A percentile compares a stretch with the other conserved stretches of the same genome.
Evolutionary conservation across 805 yeast species (phyloP).

Genomic region (Schwanniomyces pseudopolymorphus): DNA sequence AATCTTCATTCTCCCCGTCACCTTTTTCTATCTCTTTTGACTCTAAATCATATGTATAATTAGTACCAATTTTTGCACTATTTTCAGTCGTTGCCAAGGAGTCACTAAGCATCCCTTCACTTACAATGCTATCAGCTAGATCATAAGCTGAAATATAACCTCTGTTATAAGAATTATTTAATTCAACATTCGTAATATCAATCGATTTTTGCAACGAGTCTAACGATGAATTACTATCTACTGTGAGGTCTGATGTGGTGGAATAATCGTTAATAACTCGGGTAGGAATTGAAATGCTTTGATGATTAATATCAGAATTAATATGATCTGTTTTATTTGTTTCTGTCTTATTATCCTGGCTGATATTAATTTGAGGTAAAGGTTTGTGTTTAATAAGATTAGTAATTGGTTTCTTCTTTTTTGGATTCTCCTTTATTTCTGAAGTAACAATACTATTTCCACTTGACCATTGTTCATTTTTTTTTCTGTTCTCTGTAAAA

Average conservation of each 20-base stretch:
- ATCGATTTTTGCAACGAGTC: conserved; percentile 27
- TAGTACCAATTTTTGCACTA: neutral
- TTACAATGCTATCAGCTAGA: neutral
- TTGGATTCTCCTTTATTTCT: neutral
- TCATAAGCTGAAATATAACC: neutral
- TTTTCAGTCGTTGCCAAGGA: neutral
- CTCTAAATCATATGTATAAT: neutral
- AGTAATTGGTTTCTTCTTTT: neutral
- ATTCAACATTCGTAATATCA: conserved; percentile 12
- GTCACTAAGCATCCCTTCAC: neutral
- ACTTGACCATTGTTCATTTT: neutral
- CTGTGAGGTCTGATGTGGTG: neutral
- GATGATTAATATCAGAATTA: neutral
- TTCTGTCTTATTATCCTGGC: neutral
- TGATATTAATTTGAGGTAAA: neutral
- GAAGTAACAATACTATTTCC: neutral
- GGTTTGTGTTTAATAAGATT: neutral
- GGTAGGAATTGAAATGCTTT: neutral
- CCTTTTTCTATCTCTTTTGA: neutral
- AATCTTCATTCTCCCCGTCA: neutral
- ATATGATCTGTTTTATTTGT: neutral
- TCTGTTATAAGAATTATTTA: neutral
- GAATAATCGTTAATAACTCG: neutral
- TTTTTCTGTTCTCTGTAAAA: neutral
- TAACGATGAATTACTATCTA: conserved; percentile 20